Evolutionary conservation across 1,139 yeast species (phyloP).

Genomic region (Kurtzmaniella quercitrusa): DNA sequence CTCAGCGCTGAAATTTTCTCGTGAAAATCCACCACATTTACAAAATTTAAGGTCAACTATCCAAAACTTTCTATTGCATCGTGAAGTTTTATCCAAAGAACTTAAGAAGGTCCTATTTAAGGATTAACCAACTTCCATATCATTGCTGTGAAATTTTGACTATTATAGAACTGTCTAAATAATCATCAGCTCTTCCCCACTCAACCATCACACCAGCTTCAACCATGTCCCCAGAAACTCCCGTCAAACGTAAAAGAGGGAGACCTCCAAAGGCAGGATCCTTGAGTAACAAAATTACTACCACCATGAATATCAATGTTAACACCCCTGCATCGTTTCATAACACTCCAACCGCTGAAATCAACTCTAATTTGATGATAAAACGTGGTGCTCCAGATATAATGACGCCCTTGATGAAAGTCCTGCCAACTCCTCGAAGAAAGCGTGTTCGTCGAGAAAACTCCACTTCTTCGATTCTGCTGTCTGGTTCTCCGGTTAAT

Average conservation of each 20-base stretch:
- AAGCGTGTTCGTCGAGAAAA: conserved; percentile 1
- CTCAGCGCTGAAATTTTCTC: neutral
- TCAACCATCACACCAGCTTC: neutral
- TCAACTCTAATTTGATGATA: conserved; percentile 37
- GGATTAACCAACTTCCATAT: no score
- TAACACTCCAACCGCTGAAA: conserved; percentile 30
- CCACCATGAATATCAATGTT: conserved; percentile 41
- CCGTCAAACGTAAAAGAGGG: conserved; percentile 40
- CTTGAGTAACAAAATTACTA: conserved; percentile 37
- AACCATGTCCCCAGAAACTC: conserved; percentile 13
- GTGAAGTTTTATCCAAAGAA: no score
- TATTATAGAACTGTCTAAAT: no score
- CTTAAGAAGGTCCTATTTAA: no score
- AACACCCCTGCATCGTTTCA: conserved; percentile 30
- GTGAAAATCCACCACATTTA: neutral
- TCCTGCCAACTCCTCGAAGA: conserved; percentile 27
- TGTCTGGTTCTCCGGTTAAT: conserved; percentile 2
- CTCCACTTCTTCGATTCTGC: neutral
- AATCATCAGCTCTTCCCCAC: neutral
- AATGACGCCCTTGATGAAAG: conserved; percentile 46
- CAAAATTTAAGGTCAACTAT: neutral
- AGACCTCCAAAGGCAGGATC: conserved; percentile 46
- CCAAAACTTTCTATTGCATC: neutral
- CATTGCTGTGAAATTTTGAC: neutral
- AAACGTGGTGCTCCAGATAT: conserved; percentile 45